Percentiles rank a stretch among this genome's conserved stretches.
These are phyloP conservation scores for Glycyrrhiza uralensis DNA, from an alignment of 306 rosid species.

Conservation along the genomic window DNA sequence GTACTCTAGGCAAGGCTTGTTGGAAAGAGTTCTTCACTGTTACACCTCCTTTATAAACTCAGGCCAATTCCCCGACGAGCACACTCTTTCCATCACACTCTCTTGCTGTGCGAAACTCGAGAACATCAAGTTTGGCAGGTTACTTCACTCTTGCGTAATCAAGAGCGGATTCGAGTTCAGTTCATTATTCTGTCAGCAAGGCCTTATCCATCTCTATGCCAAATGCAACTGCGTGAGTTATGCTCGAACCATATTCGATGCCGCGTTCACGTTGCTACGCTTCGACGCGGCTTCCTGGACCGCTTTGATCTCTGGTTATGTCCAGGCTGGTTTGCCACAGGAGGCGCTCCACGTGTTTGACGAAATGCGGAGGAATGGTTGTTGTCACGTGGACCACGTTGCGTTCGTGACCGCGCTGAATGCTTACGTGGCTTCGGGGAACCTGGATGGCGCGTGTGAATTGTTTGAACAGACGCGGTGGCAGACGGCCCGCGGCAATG, in stretches of 20 bases:
- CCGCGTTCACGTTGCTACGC: conserved; percentile 5
- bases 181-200: conserved; percentile 49
- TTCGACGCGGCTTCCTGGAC: conserved; percentile 63
- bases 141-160: conserved; percentile 44
- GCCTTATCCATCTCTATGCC: conserved; percentile 68
- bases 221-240: conserved; percentile 46
- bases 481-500: conserved; percentile 45
- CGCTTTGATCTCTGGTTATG: conserved; percentile 62
- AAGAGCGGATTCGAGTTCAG: conserved; percentile 47
- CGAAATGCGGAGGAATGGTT: conserved; percentile 42
- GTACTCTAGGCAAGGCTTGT: conserved; percentile 42
- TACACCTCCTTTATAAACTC: conserved; percentile 33
- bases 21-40: conserved; percentile 31
- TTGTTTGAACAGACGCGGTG: conserved; percentile 57
- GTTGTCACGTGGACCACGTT: conserved; percentile 49
- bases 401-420: conserved; percentile 55
- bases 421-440: conserved; percentile 48
- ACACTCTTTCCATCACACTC: conserved; percentile 54
- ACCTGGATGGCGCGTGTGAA: conserved; percentile 40
- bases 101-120: conserved; percentile 55
- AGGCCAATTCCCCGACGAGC: conserved; percentile 47
- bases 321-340: conserved; percentile 44
- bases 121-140: conserved; percentile 46
- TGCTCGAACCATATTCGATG: conserved; percentile 46
- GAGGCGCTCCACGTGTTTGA: conserved; percentile 60